These are phyloP conservation scores for Sherardia arvensis DNA, from an alignment of 257 asterid species.

Conservation along the genomic window DNA sequence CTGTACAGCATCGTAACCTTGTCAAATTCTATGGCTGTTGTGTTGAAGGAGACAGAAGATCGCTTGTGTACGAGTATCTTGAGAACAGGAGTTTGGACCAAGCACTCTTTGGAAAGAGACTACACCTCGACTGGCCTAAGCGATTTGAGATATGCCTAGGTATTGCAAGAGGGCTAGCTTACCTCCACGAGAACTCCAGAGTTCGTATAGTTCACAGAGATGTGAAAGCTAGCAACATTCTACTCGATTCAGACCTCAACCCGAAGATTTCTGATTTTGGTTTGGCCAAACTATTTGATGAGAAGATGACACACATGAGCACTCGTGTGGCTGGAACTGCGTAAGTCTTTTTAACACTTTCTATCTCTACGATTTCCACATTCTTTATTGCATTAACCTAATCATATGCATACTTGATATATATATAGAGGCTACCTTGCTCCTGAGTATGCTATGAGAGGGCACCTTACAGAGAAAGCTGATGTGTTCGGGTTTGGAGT, in stretches of 20 bases:
- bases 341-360: conserved; percentile 20
- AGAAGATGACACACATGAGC: conserved; percentile 59
- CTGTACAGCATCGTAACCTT: conserved; percentile 89
- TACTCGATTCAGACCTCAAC: conserved; percentile 52
- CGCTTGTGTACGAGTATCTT: conserved; percentile 80
- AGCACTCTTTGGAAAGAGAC: conserved; percentile 47
- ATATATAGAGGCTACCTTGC: conserved; percentile 17
- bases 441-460: conserved; percentile 19
- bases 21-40: conserved; percentile 77
- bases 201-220: conserved; percentile 64
- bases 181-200: conserved; percentile 74
- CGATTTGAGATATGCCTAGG: conserved; percentile 67
- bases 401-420: background rate
- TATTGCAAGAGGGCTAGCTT: conserved; percentile 67
- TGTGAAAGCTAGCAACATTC: conserved; percentile 72
- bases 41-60: conserved; percentile 58
- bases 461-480: conserved; percentile 19
- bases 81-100: conserved; percentile 68
- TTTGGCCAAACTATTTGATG: conserved; percentile 53
- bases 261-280: conserved; percentile 79
- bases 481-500: conserved; percentile 24
- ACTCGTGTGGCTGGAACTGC: conserved; percentile 86
- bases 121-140: conserved; percentile 54
- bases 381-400: background rate
- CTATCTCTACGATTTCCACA: background rate